Evolutionary conservation across 345 rosid genomes (phyloP).

Genomic region (Geranium rotundifolium): DNA sequence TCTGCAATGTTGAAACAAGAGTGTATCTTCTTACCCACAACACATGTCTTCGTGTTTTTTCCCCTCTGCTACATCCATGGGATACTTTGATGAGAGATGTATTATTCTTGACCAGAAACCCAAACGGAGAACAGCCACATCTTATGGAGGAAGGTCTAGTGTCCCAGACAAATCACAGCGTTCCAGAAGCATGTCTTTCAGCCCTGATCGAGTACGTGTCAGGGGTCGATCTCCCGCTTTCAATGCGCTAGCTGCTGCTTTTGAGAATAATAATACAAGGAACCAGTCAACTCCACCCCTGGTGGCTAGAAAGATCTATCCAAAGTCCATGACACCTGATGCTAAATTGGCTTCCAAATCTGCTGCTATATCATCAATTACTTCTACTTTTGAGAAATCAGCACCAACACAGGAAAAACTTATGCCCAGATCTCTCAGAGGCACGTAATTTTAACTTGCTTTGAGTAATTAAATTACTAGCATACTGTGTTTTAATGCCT

Average conservation of each 20-base stretch:
- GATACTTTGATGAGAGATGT: neutral
- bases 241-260: constrained; percentile 89
- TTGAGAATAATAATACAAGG: constrained; percentile 68
- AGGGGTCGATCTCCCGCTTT: constrained; percentile 99
- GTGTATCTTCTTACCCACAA: neutral
- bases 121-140: constrained; percentile 65
- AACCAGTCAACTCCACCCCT: constrained; percentile 99
- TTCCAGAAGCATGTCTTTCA: constrained; percentile 94
- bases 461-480: neutral
- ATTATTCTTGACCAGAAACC: constrained; percentile 52
- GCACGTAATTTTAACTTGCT: constrained; percentile 21
- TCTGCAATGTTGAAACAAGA: neutral
- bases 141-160: constrained; percentile 80
- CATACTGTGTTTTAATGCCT: neutral
- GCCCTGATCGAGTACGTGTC: constrained; percentile 91
- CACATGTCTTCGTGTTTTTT: no score
- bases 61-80: neutral
- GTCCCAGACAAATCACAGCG: constrained; percentile 88
- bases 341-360: constrained; percentile 47
- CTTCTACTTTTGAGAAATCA: constrained; percentile 51
- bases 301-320: constrained; percentile 75
- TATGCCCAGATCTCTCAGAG: constrained; percentile 64
- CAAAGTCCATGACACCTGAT: constrained; percentile 83
- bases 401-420: constrained; percentile 54
- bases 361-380: constrained; percentile 58